Percentiles rank a stretch among this genome's conserved stretches.
These are phyloP conservation scores for Citrus inodora DNA, from an alignment of 345 rosid species.

Conservation along the genomic window DNA sequence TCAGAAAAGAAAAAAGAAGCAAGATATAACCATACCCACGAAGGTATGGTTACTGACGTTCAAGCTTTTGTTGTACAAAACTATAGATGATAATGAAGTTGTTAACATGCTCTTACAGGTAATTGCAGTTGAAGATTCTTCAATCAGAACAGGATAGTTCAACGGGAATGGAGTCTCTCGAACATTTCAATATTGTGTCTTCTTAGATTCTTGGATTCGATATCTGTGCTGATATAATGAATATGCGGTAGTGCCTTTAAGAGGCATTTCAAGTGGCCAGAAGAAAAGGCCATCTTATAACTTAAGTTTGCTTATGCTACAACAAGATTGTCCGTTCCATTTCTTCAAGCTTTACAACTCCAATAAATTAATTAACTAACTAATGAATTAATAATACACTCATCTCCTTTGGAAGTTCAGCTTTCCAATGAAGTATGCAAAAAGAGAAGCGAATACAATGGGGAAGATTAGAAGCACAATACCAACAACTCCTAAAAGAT, in stretches of 20 bases:
- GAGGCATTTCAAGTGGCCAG: conserved; percentile 51
- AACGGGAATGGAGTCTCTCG: neutral
- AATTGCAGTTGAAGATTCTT: conserved; percentile 32
- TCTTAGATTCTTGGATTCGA: conserved; percentile 45
- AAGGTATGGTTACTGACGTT: conserved; percentile 36
- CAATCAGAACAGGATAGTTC: conserved; percentile 13
- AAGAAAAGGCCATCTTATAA: conserved; percentile 20
- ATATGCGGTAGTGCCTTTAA: conserved; percentile 26
- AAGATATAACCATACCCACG: conserved; percentile 49
- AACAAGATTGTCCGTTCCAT: no score
- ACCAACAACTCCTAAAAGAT: conserved; percentile 26
- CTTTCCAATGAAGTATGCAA: conserved; percentile 26
- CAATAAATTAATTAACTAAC: no score
- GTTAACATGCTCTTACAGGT: conserved; percentile 21
- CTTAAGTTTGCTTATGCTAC: no score
- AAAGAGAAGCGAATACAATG: conserved; percentile 22
- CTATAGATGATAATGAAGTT: neutral
- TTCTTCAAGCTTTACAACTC: no score
- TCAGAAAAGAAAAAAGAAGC: conserved; percentile 50
- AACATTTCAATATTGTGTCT: neutral
- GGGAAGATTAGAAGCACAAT: conserved; percentile 23
- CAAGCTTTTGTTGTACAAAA: neutral
- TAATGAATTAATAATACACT: no score
- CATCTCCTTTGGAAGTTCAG: conserved; percentile 33
- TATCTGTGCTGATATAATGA: conserved; percentile 39